Evolutionary conservation across 768 basidiomycete species (phyloP), one percentile per base, ranked within the genome.

Genomic region (Ramaria sp.): DNA sequence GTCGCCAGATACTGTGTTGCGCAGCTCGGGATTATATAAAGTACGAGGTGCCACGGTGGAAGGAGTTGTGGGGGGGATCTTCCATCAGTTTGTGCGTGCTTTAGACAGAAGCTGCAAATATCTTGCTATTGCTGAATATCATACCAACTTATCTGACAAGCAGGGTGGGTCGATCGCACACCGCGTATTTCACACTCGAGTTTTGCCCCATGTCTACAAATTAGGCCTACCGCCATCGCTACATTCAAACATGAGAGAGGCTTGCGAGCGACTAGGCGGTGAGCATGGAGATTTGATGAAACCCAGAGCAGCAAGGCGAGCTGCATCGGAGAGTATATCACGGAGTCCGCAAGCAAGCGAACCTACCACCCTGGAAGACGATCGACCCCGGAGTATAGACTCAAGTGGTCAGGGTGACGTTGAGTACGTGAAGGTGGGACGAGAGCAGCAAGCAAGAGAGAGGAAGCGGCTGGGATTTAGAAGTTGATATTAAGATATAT

Each of bases 21-120:
- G 67, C 57, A 73, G 76, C 38, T 77, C 83, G 1, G 88, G 88
- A 1, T 64, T 89, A 52, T 83, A 83, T 61, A 90, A 89, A 61
- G 81, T 89, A 18, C 78, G 83, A 61, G 88, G 88, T 1, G 81
- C 85, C 55, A 75, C 82, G 0, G 85, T 89, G 4, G 80, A 84
- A 60, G 88, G 85, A 2, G 72, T 88, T 15, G 66, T 89, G 28
- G 88, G 88, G 22, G 85, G 81, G 5, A 75, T 89, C 12, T 88
- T 81, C 61, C 79, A 83, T 61, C 86, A 92, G 70, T 87, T 82
- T 65, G 88, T 91, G 62, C 56, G 87, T 73, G 50, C 32, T 50
- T 55, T 58, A 49, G 8, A 10, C 9, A 20, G 39, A 34, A 4
- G 22, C 7, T 28, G n/a, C 20, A 41, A 41, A n/a, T 10, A 2